phyloP scores from a whole-genome alignment of 2,329 filamentous ascomycete species.

The Xenoacremonium recifei region DNA sequence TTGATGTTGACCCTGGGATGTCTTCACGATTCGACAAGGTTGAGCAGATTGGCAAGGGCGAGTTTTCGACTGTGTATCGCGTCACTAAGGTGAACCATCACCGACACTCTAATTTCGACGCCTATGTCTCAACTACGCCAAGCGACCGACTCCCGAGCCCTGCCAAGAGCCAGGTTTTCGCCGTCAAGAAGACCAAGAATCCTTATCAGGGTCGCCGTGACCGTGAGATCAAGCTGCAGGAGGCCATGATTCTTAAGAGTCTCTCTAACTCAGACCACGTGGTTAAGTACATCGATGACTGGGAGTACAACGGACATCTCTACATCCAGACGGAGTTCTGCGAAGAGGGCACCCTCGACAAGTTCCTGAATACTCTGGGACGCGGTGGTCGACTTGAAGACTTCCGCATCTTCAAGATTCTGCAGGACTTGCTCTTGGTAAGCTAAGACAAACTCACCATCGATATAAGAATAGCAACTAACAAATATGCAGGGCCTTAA shows the following conservation, averaged over 20 bases:
- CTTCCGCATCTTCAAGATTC: constrained; percentile 97
- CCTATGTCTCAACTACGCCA: constrained; percentile 47
- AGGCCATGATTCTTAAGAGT: constrained; percentile 77
- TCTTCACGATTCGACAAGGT: constrained; percentile 77
- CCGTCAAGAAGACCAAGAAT: constrained; percentile 89
- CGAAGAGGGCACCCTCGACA: constrained; percentile 86
- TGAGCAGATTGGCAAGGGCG: constrained; percentile 78
- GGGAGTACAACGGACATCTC: constrained; percentile 81
- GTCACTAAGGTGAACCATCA: constrained; percentile 51
- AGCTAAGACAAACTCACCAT: constrained; percentile 31
- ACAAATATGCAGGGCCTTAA: constrained; percentile 69
- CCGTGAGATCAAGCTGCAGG: constrained; percentile 78
- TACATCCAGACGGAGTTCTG: constrained; percentile 99
- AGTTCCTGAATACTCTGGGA: constrained; percentile 80
- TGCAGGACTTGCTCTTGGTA: constrained; percentile 82
- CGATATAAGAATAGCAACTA: constrained; percentile 6
- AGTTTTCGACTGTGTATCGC: constrained; percentile 90
- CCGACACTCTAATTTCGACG: constrained; percentile 31
- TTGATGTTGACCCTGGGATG: constrained; percentile 70
- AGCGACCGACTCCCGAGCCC: constrained; percentile 49
- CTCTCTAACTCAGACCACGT: constrained; percentile 81
- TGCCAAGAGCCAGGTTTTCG: constrained; percentile 66
- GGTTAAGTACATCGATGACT: constrained; percentile 78
- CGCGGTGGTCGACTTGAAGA: constrained; percentile 86
- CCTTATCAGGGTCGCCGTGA: constrained; percentile 77